These are phyloP conservation scores for Cladosporium colombiae DNA, from an alignment of 2,329 filamentous ascomycete genomes.

Conservation along the genomic window DNA sequence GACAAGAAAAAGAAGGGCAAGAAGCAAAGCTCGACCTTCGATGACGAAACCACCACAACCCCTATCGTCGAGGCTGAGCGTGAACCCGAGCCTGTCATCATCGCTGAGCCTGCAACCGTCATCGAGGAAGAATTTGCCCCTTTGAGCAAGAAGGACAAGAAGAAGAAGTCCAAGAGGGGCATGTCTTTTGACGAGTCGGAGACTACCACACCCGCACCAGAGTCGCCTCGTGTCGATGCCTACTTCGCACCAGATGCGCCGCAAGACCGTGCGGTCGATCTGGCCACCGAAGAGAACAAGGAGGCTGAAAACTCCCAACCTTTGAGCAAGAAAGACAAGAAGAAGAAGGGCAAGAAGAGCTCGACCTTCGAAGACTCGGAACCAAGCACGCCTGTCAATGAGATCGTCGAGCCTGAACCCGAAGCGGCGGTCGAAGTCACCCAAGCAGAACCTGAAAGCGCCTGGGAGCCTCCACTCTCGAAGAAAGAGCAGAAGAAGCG, in stretches of 20 bases:
- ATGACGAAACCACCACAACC: not conserved
- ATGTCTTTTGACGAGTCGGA: constrained; percentile 13
- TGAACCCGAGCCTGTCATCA: not conserved
- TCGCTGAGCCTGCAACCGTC: not conserved
- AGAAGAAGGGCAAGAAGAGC: constrained; percentile 51
- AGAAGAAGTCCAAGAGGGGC: constrained; percentile 45
- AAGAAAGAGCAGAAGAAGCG: constrained; percentile 44
- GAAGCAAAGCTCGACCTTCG: constrained; percentile 31
- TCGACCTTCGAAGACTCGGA: constrained; percentile 23
- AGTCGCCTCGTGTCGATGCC: not conserved
- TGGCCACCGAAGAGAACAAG: constrained; percentile 34
- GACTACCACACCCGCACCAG: constrained; percentile 8
- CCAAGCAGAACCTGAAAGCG: constrained; percentile 18
- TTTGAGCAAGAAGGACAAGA: constrained; percentile 51
- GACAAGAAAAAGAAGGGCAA: constrained; percentile 54
- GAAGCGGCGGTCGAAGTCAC: not conserved
- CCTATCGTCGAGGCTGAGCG: not conserved
- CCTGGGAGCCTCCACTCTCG: constrained; percentile 36
- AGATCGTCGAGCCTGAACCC: constrained; percentile 27
- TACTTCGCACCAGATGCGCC: not conserved
- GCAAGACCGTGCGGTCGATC: constrained; percentile 4
- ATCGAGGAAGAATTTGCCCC: constrained; percentile 28
- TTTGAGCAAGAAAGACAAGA: constrained; percentile 27
- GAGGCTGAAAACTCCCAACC: constrained; percentile 1
- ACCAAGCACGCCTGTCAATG: constrained; percentile 13